Percentiles rank a stretch among this genome's conserved stretches.
phyloP scores from a whole-genome alignment of 352 stramenopile species.

The Pythium phragmiticola region DNA sequence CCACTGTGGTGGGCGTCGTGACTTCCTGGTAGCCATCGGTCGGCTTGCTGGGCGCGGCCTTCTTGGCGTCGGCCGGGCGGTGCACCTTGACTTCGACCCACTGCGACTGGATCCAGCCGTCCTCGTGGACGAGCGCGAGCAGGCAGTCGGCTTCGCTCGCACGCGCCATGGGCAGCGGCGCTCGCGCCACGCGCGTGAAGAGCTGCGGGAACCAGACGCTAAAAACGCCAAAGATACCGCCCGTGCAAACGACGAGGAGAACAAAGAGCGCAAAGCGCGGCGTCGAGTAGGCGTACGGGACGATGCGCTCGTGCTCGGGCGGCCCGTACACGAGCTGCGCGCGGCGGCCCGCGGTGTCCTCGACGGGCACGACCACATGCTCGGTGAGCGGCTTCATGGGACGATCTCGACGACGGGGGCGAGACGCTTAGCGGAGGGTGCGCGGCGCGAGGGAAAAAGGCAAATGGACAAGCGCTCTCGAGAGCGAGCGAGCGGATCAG shows the following conservation, averaged over 20 bases:
- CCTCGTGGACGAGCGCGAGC: conserved; percentile 40
- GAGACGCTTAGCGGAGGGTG: too few relatives aligned
- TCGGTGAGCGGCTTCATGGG: conserved; percentile 8
- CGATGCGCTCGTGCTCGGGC: conserved; percentile 5
- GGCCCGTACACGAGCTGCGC: conserved; percentile 11
- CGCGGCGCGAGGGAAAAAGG: too few relatives aligned
- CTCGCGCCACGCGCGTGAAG: conserved; percentile 52
- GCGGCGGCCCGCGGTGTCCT: conserved; percentile 3
- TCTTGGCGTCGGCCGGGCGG: not conserved
- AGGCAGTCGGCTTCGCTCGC: conserved; percentile 44
- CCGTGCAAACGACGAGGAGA: conserved; percentile 30
- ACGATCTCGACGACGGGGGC: too few relatives aligned
- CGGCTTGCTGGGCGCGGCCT: not conserved
- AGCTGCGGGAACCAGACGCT: conserved; percentile 66
- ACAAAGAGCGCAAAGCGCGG: conserved; percentile 31
- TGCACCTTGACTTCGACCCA: conserved; percentile 1
- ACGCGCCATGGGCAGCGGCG: conserved; percentile 20
- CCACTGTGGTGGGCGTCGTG: not conserved
- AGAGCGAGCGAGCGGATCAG: too few relatives aligned
- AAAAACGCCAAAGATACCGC: conserved; percentile 34
- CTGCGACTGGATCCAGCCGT: conserved; percentile 13
- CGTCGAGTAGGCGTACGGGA: conserved; percentile 9
- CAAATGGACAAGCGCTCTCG: too few relatives aligned
- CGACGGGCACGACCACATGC: conserved; percentile 10
- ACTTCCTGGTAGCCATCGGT: not conserved